These are phyloP conservation scores for Metarhizium guizhouense DNA, from an alignment of 2,329 filamentous ascomycete species.

Conservation along the genomic window DNA sequence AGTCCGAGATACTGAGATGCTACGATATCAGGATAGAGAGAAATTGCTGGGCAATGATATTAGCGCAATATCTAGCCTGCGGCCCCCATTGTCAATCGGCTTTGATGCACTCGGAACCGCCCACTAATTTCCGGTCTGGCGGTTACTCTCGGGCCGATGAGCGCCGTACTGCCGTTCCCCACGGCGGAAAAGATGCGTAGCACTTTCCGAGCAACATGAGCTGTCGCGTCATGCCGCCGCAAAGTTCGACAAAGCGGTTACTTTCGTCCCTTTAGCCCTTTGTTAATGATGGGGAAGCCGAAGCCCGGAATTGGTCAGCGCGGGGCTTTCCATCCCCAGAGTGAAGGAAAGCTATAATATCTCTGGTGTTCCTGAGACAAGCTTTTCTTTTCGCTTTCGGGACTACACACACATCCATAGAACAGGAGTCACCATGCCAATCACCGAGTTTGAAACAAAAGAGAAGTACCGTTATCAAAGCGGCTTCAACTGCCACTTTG, in stretches of 20 bases:
- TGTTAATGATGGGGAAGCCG: not conserved
- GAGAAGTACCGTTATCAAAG: constrained; percentile 67
- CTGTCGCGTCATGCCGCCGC: not conserved
- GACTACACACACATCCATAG: not conserved
- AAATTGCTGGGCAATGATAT: not conserved
- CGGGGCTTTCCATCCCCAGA: not conserved
- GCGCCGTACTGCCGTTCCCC: not conserved
- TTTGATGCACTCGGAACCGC: not conserved
- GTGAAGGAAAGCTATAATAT: not conserved
- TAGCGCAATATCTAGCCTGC: not conserved
- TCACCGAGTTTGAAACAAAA: constrained; percentile 36
- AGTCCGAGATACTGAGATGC: not conserved
- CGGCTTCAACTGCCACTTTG: constrained; percentile 69
- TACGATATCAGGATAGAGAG: not conserved
- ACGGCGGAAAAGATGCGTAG: constrained; percentile 5
- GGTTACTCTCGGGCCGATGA: constrained; percentile 6
- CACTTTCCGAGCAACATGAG: not conserved
- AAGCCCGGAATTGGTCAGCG: not conserved
- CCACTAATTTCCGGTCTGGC: not conserved
- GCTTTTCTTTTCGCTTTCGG: not conserved
- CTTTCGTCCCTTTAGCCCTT: not conserved
- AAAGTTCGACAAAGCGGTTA: not conserved
- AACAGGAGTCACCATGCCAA: constrained; percentile 32
- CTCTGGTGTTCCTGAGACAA: not conserved
- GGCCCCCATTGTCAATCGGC: not conserved